A percentile compares a stretch with the other conserved stretches of the same genome.
These are phyloP conservation scores for Candida qinlingensis DNA, from an alignment of 805 yeast genomes.

Conservation along the genomic window DNA sequence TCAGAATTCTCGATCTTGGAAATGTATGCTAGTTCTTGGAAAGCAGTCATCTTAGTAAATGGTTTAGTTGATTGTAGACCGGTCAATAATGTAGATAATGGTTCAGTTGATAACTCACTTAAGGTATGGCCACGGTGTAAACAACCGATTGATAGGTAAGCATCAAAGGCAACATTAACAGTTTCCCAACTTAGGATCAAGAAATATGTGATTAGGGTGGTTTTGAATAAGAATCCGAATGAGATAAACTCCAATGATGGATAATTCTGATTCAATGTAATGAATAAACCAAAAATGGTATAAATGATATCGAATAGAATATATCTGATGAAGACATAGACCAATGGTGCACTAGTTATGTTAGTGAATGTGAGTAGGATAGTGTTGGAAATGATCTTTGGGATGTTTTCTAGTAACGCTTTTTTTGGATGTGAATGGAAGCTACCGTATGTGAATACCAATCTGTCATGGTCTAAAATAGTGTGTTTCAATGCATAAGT, in stretches of 20 bases:
- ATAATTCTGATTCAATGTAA: constrained; percentile 34
- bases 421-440: constrained; percentile 35
- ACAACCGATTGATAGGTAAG: constrained; percentile 69
- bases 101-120: constrained; percentile 53
- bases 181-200: constrained; percentile 45
- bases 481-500: constrained; percentile 47
- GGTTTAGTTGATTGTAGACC: constrained; percentile 52
- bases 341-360: constrained; percentile 24
- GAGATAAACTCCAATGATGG: constrained; percentile 35
- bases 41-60: constrained; percentile 58
- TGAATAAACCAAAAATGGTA: constrained; percentile 26
- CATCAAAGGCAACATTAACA: constrained; percentile 52
- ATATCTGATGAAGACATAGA: constrained; percentile 37
- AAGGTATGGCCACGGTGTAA: constrained; percentile 60
- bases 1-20: constrained; percentile 44
- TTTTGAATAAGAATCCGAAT: constrained; percentile 25
- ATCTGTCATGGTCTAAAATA: constrained; percentile 48
- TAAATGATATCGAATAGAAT: constrained; percentile 36
- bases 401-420: constrained; percentile 24
- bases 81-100: constrained; percentile 55
- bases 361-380: constrained; percentile 26
- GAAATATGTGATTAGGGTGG: constrained; percentile 31
- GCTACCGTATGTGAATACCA: constrained; percentile 38
- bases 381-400: constrained; percentile 34
- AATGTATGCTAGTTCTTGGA: constrained; percentile 67